Evolutionary conservation across 1,139 yeast species (phyloP).

Genomic region (Casaregolazyma suthepensis): DNA sequence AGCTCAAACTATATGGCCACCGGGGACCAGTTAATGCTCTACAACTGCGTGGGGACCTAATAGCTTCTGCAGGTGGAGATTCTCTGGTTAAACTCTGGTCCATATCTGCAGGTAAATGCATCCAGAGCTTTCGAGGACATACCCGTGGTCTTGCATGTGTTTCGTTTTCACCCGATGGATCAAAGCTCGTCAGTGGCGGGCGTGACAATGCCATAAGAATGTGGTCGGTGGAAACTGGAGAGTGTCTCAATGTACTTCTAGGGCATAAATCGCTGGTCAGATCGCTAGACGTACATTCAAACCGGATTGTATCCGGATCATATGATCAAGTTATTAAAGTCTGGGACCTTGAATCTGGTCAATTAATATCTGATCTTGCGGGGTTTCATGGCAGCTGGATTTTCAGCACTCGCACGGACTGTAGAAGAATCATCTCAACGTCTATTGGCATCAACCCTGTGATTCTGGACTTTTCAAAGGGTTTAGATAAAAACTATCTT

Average conservation of each 20-base stretch:
- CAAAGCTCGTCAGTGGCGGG: conserved; percentile 30
- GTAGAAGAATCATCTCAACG: conserved; percentile 29
- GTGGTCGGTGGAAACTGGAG: conserved; percentile 31
- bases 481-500: conserved; percentile 22
- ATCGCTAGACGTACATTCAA: conserved; percentile 25
- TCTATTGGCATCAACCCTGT: conserved; percentile 32
- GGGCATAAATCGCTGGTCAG: conserved; percentile 33
- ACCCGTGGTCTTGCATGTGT: conserved; percentile 35
- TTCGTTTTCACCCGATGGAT: conserved; percentile 23
- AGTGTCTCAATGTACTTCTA: conserved; percentile 23
- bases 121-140: conserved; percentile 30
- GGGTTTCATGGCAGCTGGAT: conserved; percentile 35
- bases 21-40: conserved; percentile 35
- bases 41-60: conserved; percentile 22
- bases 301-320: conserved; percentile 32
- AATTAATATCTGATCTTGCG: conserved; percentile 23
- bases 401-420: conserved; percentile 31
- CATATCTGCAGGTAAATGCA: conserved; percentile 20
- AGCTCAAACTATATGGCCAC: conserved; percentile 26
- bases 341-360: conserved; percentile 32
- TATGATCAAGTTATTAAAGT: conserved; percentile 35
- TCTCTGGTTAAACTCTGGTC: conserved; percentile 31
- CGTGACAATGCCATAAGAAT: conserved; percentile 33
- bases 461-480: conserved; percentile 30
- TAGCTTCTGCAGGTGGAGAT: conserved; percentile 37